A percentile compares a stretch with the other conserved stretches of the same genome.
phyloP scores from a whole-genome alignment of 768 basidiomycete species.

The Pisolithus marmoratus region DNA sequence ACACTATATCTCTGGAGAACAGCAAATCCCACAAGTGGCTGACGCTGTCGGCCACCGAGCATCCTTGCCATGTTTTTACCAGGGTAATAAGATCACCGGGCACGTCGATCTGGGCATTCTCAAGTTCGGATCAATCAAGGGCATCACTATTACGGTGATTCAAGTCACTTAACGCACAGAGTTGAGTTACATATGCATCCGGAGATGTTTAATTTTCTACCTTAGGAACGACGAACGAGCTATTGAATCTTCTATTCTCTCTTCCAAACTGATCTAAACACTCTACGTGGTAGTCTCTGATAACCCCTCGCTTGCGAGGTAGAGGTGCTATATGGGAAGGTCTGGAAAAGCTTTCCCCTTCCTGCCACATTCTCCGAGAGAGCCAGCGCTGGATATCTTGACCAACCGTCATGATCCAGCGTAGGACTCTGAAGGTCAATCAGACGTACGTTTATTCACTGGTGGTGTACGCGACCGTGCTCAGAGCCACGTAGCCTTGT shows the following conservation, averaged over 20 bases:
- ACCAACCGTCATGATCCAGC: slow-evolving; percentile 50
- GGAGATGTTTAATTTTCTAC: no score
- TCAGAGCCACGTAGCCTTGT: slow-evolving; percentile 21
- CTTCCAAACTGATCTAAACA: slow-evolving; percentile 20
- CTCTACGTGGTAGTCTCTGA: slow-evolving; percentile 41
- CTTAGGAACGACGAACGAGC: slow-evolving; percentile 29
- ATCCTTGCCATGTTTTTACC: slow-evolving; percentile 40
- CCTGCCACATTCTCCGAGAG: slow-evolving; percentile 54
- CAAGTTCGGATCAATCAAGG: slow-evolving; percentile 45
- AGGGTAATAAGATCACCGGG: slow-evolving; percentile 46
- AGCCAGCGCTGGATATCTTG: slow-evolving; percentile 49
- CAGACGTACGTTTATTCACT: slow-evolving; percentile 33
- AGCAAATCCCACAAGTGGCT: slow-evolving; percentile 41
- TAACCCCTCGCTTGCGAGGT: slow-evolving; percentile 42
- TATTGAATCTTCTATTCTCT: slow-evolving; percentile 35
- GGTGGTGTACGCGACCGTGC: neutral
- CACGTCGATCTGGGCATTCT: slow-evolving; percentile 45
- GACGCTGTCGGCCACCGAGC: slow-evolving; percentile 38
- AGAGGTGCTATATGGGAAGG: slow-evolving; percentile 32
- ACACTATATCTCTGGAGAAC: slow-evolving; percentile 39
- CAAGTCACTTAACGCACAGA: no score
- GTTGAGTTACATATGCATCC: no score
- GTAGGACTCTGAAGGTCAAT: slow-evolving; percentile 43
- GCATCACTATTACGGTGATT: slow-evolving; percentile 33
- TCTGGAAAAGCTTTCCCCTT: slow-evolving; percentile 33